Evolutionary conservation across 2,329 filamentous ascomycete species (phyloP), one percentile per base, ranked within the genome.

Genomic region (Alternaria sp.): DNA sequence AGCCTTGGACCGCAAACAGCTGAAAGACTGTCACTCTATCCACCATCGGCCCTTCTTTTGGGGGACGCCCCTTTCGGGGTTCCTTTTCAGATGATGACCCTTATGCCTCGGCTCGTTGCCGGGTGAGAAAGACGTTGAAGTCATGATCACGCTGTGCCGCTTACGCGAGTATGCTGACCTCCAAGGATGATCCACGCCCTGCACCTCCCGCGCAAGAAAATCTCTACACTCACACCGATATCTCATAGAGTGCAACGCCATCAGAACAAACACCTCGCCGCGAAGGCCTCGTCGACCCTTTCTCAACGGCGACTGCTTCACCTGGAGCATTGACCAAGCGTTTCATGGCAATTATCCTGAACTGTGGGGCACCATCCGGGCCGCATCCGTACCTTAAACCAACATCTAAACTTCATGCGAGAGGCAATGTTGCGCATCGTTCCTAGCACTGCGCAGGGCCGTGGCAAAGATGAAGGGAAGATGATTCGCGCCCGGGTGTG

Each of bases 331-430:
- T 25, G 56, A 59, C 57, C 57, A 63, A 56, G 32, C 57, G 61
- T 56, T 56, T 60, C 61, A 56, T 25, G 21, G 23, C 40, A 49
- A 52, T 57, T 43, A 28, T 52, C 30, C 47, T 49, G 47, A 36
- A 32, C 26, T 57, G 58, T 61, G 62, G 52, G 52, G 52, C 58
- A 32, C 62, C 32, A 61, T 58, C 47, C 62, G 62, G 58, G 53
- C 58, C 62, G 54, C 49, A 56, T 55, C 59, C 59, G 49, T 57
- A 62, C 59, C 59, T 62, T 62, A 62, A 59, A 53, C 49, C 47
- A 47, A 62, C 59, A 47, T 47, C 59, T 44, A 58, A 57, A 58
- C 25, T 40, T 57, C 25, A 46, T 46, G 46, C 25, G 17, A 23
- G 28, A 36, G 45, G n/a, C 46, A n/a, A 46, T 46, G 53, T 56